phyloP scores from a whole-genome alignment of 73 alveolate species.

The Uronychia binucleata region DNA sequence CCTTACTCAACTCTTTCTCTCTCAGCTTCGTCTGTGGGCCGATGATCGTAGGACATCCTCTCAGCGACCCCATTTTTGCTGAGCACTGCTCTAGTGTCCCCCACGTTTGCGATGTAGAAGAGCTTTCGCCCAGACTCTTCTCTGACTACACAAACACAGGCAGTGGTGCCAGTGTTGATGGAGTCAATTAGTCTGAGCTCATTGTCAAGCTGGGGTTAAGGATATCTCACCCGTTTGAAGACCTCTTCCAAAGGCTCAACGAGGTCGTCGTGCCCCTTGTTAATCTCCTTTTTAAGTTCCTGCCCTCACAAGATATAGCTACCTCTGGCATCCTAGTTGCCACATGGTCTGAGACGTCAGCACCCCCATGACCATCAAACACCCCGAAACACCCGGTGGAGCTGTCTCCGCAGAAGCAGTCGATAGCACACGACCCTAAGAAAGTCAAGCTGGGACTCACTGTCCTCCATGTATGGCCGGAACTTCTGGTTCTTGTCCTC shows the following conservation, averaged over 20 bases:
- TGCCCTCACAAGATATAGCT: neutral
- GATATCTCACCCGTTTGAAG: constrained; percentile 1
- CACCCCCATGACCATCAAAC: constrained; percentile 99
- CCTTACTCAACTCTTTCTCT: neutral
- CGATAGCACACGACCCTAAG: constrained; percentile 44
- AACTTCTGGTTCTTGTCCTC: constrained; percentile 87
- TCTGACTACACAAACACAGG: constrained; percentile 83
- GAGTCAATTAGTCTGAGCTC: constrained; percentile 80
- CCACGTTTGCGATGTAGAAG: constrained; percentile 89
- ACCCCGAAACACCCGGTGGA: constrained; percentile 83
- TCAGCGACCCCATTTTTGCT: constrained; percentile 82
- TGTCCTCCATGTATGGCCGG: constrained; percentile 96
- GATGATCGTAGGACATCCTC: constrained; percentile 91
- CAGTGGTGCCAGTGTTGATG: constrained; percentile 89
- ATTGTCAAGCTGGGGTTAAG: constrained; percentile 56
- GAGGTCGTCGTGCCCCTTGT: neutral
- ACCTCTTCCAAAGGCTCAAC: constrained; percentile 4
- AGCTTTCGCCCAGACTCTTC: constrained; percentile 80
- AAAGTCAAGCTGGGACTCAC: no score
- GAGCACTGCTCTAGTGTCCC: constrained; percentile 93
- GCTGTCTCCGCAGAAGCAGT: constrained; percentile 82
- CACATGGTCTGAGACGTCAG: constrained; percentile 85
- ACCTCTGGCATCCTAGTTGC: constrained; percentile 79
- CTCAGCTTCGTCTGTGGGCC: constrained; percentile 76
- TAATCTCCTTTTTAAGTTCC: neutral